A percentile compares a stretch with the other conserved stretches of the same genome.
phyloP scores from a whole-genome alignment of 345 rosid genomes.

The Sonneratia caseolaris region DNA sequence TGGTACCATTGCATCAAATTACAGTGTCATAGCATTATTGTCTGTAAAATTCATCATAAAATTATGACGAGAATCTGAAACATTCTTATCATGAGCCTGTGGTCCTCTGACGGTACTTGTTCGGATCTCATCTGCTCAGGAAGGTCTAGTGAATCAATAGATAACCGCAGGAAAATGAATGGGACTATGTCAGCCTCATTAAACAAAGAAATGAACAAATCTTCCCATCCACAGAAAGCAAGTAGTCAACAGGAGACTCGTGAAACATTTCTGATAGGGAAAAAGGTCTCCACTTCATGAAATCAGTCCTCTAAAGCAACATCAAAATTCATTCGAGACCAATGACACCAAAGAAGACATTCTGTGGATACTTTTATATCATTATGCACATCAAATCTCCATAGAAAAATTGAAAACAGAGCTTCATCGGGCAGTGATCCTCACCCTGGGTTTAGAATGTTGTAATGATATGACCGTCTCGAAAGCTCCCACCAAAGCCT shows the following conservation, averaged over 20 bases:
- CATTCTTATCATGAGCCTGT: too few species aligned
- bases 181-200: neutral
- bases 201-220: neutral
- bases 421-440: slow-evolving; percentile 11
- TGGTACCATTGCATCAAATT: neutral
- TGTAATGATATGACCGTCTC: slow-evolving; percentile 73
- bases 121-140: too few species aligned
- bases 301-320: neutral
- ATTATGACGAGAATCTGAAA: too few species aligned
- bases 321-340: neutral
- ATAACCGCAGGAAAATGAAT: neutral
- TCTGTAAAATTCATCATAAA: neutral
- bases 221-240: neutral
- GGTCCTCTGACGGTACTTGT: too few species aligned
- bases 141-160: too few species aligned
- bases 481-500: slow-evolving; percentile 84
- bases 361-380: neutral
- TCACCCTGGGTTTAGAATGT: slow-evolving; percentile 32
- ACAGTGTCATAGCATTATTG: neutral
- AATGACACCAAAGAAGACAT: neutral
- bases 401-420: neutral
- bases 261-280: neutral
- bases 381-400: neutral
- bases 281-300: neutral
- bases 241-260: neutral